Percentiles rank a stretch among this genome's conserved stretches.
Evolutionary conservation across 768 basidiomycete genomes (phyloP).

Genomic region (Pisolithus microcarpus): DNA sequence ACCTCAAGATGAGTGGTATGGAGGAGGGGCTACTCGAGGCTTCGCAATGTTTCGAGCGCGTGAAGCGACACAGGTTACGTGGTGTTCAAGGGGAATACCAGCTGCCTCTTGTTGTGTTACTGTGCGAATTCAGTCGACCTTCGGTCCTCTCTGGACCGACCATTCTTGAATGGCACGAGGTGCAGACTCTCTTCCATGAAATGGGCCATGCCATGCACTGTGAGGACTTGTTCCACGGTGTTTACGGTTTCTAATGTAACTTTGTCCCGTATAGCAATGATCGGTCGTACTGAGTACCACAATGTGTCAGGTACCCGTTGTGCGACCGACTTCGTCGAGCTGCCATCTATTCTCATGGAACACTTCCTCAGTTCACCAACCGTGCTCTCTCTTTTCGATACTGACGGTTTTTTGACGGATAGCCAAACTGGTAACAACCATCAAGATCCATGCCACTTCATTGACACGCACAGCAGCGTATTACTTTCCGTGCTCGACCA

Average conservation of each 20-base stretch:
- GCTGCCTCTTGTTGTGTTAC: conserved; percentile 83
- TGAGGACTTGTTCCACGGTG: conserved; percentile 37
- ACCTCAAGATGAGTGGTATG: conserved; percentile 38
- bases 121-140: conserved; percentile 79
- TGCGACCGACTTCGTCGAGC: conserved; percentile 96
- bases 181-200: conserved; percentile 93
- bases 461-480: conserved; percentile 90
- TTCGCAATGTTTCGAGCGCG: conserved; percentile 57
- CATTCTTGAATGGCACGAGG: conserved; percentile 85
- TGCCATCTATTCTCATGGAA: conserved; percentile 98
- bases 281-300: conserved; percentile 94
- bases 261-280: conserved; percentile 65
- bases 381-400: conserved; percentile 75
- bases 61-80: conserved; percentile 51
- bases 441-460: conserved; percentile 67
- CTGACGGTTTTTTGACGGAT: conserved; percentile 37
- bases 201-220: conserved; percentile 99
- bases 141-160: conserved; percentile 57
- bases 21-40: conserved; percentile 34
- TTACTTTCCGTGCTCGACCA: conserved; percentile 87
- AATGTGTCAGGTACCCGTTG: conserved; percentile 97
- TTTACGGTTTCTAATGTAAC: background rate
- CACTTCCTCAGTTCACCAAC: conserved; percentile 83
- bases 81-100: conserved; percentile 71
- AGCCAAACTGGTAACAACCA: conserved; percentile 58